Evolutionary conservation across 192 early-diverging fungal genomes (phyloP), one percentile per base, ranked within the genome.

Genomic region (Chytriomyces confervae): DNA sequence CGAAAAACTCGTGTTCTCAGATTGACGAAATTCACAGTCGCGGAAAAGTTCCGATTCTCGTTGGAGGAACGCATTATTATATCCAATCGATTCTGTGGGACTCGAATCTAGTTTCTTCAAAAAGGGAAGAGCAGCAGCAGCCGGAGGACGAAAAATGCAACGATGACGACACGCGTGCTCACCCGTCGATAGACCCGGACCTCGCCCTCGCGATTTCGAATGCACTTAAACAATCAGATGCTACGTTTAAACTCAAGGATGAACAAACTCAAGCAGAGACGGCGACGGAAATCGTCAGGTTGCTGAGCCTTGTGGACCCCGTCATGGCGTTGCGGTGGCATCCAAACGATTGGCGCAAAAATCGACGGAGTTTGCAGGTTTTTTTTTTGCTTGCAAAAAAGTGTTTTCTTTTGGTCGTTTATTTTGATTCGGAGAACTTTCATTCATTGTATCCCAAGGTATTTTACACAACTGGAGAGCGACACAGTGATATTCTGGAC

Each of bases 1-100:
- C 18, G 36, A 11, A n/a, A 57, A 57, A 57, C 53, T n/a, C 3
- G 20, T 27, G 24, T 27, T 27, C 24, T 27, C 77, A 93, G 91
- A 97, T 98, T 70, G 69, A 87, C n/a, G 86, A 92, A 23, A 92
- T 97, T 47, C 91, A 96, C 64, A 69, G 78, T 24, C 87, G 93
- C 11, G 79, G 91, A 66, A 83, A 86, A 20, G 65, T 94, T 16
- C 95, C 97, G 5, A 91, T 99, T 10, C 83, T 99, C 7, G 96
- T 96, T 7, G 97, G 97, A 48, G 97, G 97, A 51, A 99, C 96
- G 6, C 91, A 97, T 78, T 99, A 99, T 82, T 99, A 99, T 81
- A 91, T 99, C 44, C 97, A 99, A 79, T 92, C 92, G 2, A 78
- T 95, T 5, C 81, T 99, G 48, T 99, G 93, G 89, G 82, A 88